Evolutionary conservation across 2,329 filamentous ascomycete species (phyloP), one percentile per base, ranked within the genome.

Genomic region (Ophiostoma sp.): DNA sequence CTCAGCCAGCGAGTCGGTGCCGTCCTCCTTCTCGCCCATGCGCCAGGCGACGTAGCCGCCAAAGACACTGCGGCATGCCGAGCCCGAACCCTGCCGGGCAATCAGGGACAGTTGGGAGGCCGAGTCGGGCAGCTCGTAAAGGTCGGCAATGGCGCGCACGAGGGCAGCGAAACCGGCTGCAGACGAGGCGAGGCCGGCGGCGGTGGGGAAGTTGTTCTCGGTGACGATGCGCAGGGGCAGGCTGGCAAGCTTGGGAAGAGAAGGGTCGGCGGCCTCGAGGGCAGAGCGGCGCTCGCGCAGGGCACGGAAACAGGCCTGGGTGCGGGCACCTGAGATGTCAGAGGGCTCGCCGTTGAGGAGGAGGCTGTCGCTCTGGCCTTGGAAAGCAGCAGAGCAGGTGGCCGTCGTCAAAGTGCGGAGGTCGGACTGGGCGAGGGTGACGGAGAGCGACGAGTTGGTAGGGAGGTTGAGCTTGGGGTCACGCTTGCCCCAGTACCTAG

Each of bases 121-220:
- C 0, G 91, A 90, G 74, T 94, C 89, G 4, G 92, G 91, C 7
- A 99, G 90, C 81, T 93, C 87, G 85, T 98, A 99, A 55, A 99
- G 89, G 82, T 98, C 89, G 48, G 96, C 96, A 78, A 99, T 93
- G 76, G 93, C 95, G 74, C 94, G 89, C 25, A 98, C 90, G 6
- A 92, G 84, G 25, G 90, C 90, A 2, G 90, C 90, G 76, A 92
- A 92, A 5, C 90, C 90, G 1, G 90, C 90, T 0, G 90, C 91
- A 0, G 90, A 92, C 22, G 89, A 91, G 3, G 91, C 91, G 19
- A 99, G 90, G 7, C 96, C 96, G 4, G 96, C 96, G 33, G 96
- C 96, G 2, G 96, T 99, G 76, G 96, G 96, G 87, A 99, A 99
- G 88, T 99, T 99, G 88, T 99, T 99, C 85, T 96, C 93, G 73